phyloP scores from a whole-genome alignment of 768 basidiomycete species.

The Megacollybia marginata region DNA sequence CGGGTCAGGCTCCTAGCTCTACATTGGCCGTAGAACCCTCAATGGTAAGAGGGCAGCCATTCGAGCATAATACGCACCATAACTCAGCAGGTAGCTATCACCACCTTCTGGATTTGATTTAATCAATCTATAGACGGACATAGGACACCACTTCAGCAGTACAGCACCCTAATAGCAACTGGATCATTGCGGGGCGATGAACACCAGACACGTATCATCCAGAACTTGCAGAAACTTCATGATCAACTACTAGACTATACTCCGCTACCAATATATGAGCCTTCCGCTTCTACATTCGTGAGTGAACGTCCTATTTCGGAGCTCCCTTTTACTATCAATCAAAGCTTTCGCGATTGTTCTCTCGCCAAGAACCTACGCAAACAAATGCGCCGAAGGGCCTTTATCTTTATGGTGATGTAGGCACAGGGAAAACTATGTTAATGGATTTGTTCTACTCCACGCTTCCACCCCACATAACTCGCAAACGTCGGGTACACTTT shows the following conservation, averaged over 20 bases:
- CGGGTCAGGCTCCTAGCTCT: too few relatives aligned
- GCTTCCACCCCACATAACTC: slow-evolving; percentile 55
- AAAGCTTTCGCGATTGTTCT: slow-evolving; percentile 43
- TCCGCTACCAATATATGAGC: slow-evolving; percentile 54
- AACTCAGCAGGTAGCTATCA: too few relatives aligned
- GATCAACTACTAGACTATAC: slow-evolving; percentile 61
- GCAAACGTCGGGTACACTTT: slow-evolving; percentile 90
- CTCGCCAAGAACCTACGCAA: slow-evolving; percentile 27
- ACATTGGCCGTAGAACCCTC: too few relatives aligned
- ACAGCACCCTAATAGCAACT: slow-evolving; percentile 35
- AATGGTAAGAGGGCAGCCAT: too few relatives aligned
- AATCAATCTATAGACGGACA: slow-evolving; percentile 6
- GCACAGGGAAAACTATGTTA: slow-evolving; percentile 97
- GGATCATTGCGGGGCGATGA: slow-evolving; percentile 64
- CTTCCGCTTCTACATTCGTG: slow-evolving; percentile 28
- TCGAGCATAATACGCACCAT: too few relatives aligned
- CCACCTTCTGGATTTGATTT: too few relatives aligned
- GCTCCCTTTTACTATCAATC: slow-evolving; percentile 20
- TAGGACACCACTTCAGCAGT: slow-evolving; percentile 36
- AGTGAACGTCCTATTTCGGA: slow-evolving; percentile 14
- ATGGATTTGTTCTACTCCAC: slow-evolving; percentile 97
- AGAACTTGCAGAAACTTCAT: slow-evolving; percentile 76
- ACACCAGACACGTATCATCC: slow-evolving; percentile 80
- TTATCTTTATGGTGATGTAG: slow-evolving; percentile 95
- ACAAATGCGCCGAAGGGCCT: slow-evolving; percentile 68